Conservation (phyloP, 139 green algal species). For the Chlorella sp. region DNA sequence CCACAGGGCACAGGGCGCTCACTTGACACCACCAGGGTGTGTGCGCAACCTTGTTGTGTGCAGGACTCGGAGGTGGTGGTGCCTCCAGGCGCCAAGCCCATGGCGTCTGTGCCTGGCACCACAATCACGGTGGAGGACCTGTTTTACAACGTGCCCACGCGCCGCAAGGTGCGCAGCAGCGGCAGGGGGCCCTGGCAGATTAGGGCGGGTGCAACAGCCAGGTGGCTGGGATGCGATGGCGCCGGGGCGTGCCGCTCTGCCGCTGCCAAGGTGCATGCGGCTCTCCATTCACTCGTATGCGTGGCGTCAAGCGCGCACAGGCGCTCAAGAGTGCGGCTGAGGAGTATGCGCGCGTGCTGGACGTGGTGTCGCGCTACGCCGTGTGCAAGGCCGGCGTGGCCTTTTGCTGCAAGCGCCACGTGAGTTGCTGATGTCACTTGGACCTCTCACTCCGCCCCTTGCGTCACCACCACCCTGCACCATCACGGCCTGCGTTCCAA, state of each 20-base stretch:
- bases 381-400: slow-evolving; percentile 31
- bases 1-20: too few species aligned
- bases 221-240: too few species aligned
- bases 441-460: too few species aligned
- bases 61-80: slow-evolving; percentile 61
- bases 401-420: slow-evolving; percentile 53
- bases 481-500: too few species aligned
- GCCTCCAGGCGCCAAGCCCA: slow-evolving; percentile 52
- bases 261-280: neutral
- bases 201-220: neutral
- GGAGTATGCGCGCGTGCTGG: slow-evolving; percentile 83
- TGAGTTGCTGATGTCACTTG: too few species aligned
- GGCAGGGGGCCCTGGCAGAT: neutral
- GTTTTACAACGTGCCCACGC: slow-evolving; percentile 89
- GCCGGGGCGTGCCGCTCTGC: neutral
- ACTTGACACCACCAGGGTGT: too few species aligned
- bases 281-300: neutral
- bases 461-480: too few species aligned
- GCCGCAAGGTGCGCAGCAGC: slow-evolving; percentile 41
- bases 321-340: slow-evolving; percentile 62
- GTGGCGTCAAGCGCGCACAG: neutral
- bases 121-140: slow-evolving; percentile 90
- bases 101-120: slow-evolving; percentile 79
- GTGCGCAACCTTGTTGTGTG: neutral
- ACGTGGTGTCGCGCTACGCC: slow-evolving; percentile 71